A percentile compares a stretch with the other conserved stretches of the same genome.
Conservation (phyloP, 495 filamentous ascomycete species). For the Hypoxylon cercidicola region DNA sequence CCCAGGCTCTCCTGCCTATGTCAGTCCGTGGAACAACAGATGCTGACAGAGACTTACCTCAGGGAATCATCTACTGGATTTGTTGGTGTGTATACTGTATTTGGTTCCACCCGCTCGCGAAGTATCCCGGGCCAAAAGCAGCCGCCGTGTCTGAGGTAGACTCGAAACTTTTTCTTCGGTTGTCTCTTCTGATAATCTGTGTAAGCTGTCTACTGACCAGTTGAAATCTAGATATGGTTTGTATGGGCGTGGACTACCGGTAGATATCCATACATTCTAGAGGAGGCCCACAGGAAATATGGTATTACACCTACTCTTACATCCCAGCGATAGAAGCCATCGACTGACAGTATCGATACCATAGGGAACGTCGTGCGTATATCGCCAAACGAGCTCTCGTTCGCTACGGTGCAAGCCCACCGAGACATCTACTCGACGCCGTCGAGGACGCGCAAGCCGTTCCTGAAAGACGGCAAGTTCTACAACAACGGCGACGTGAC, state of each 20-base stretch:
- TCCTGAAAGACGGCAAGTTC: constrained; percentile 45
- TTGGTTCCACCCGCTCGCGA: constrained; percentile 52
- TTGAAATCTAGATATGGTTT: constrained; percentile 30
- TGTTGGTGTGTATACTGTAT: constrained; percentile 46
- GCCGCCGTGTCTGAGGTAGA: constrained; percentile 47
- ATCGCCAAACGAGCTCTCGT: constrained; percentile 57
- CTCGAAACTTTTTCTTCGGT: neutral
- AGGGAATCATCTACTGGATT: constrained; percentile 30
- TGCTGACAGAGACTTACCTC: constrained; percentile 8
- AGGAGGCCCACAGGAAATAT: constrained; percentile 43
- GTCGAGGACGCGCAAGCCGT: constrained; percentile 43
- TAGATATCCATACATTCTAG: constrained; percentile 28
- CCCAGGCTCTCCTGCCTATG: neutral
- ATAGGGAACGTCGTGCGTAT: constrained; percentile 54
- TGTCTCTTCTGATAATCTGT: neutral
- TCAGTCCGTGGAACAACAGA: neutral
- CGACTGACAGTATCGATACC: neutral
- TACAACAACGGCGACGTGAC: constrained; percentile 45
- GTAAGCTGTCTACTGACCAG: neutral
- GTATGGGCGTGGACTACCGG: constrained; percentile 37
- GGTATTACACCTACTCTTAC: constrained; percentile 5
- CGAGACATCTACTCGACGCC: constrained; percentile 55
- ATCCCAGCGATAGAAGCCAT: neutral
- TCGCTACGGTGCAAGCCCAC: constrained; percentile 52
- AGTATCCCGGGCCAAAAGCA: constrained; percentile 54